Percentiles rank a stretch among this genome's conserved stretches.
Evolutionary conservation across 1,284 basidiomycete genomes (phyloP).

Genomic region (Mycosarcoma maydis): DNA sequence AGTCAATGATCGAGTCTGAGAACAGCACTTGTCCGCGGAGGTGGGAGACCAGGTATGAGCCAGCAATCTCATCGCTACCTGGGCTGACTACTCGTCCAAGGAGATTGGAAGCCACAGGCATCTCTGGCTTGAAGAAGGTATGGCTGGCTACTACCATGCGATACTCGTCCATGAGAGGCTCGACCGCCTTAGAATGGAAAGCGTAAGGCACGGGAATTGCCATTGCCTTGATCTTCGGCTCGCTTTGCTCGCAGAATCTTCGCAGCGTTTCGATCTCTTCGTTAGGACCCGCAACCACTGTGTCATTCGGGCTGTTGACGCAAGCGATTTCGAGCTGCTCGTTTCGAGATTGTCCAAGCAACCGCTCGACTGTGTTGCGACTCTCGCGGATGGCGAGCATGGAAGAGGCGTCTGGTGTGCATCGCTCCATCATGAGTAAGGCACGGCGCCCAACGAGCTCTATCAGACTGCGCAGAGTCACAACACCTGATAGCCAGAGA

Average conservation of each 20-base stretch:
- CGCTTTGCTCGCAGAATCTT: conserved; percentile 16
- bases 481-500: conserved; percentile 30
- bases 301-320: conserved; percentile 45
- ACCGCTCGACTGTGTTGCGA: conserved; percentile 9
- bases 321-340: conserved; percentile 42
- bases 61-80: conserved; percentile 3
- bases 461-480: conserved; percentile 34
- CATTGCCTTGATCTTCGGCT: conserved; percentile 42
- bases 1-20: conserved; percentile 24
- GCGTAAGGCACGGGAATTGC: conserved; percentile 48
- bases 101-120: conserved; percentile 35
- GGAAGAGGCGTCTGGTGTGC: conserved; percentile 34
- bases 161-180: conserved; percentile 24
- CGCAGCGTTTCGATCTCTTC: conserved; percentile 25
- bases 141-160: conserved; percentile 1
- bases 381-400: conserved; percentile 45
- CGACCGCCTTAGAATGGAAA: conserved; percentile 43
- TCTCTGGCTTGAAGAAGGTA: conserved; percentile 14
- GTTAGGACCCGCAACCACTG: conserved; percentile 38
- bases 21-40: conserved; percentile 38
- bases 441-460: conserved; percentile 43
- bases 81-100: conserved; percentile 15
- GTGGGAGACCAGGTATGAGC: conserved; percentile 29
- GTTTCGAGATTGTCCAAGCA: conserved; percentile 15
- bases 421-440: conserved; percentile 39